Conservation (phyloP, 495 filamentous ascomycete species). For the Aspergillus conjunctus region DNA sequence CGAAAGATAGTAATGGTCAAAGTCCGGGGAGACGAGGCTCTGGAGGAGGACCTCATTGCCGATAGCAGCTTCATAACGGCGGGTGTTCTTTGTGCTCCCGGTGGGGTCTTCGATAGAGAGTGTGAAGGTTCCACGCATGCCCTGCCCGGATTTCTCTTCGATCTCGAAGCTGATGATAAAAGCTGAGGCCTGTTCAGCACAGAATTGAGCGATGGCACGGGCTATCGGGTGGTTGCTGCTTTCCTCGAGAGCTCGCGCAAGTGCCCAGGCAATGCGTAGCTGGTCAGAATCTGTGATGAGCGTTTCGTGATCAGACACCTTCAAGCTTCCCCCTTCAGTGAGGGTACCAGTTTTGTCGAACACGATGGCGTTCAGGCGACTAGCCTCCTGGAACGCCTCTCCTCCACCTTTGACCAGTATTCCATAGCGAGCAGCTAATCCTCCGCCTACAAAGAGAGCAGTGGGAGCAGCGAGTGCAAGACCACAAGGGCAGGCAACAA, state of each 20-base stretch:
- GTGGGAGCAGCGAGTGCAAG: slow-evolving; percentile 91
- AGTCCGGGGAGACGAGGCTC: slow-evolving; percentile 30
- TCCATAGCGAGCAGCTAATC: slow-evolving; percentile 82
- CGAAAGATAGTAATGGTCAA: slow-evolving; percentile 38
- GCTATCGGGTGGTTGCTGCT: slow-evolving; percentile 87
- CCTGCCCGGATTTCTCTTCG: slow-evolving; percentile 79
- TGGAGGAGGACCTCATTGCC: slow-evolving; percentile 80
- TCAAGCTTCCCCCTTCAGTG: slow-evolving; percentile 80
- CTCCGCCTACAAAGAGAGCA: slow-evolving; percentile 88
- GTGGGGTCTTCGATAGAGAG: slow-evolving; percentile 30
- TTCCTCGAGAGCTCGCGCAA: slow-evolving; percentile 72
- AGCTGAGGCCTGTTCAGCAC: slow-evolving; percentile 43
- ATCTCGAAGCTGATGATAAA: slow-evolving; percentile 50
- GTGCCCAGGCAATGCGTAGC: slow-evolving; percentile 45
- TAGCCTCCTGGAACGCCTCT: slow-evolving; percentile 94
- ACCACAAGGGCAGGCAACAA: slow-evolving; percentile 93
- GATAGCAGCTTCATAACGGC: slow-evolving; percentile 66
- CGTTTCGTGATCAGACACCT: slow-evolving; percentile 70
- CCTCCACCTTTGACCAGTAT: slow-evolving; percentile 95
- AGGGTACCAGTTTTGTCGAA: slow-evolving; percentile 97
- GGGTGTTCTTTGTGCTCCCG: slow-evolving; percentile 6
- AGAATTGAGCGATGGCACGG: slow-evolving; percentile 74
- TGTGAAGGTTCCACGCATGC: slow-evolving; percentile 70
- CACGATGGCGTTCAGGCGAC: slow-evolving; percentile 79
- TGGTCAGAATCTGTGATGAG: slow-evolving; percentile 45